Conservation (phyloP, 2,329 filamentous ascomycete genomes). For the Capronia coronata region DNA sequence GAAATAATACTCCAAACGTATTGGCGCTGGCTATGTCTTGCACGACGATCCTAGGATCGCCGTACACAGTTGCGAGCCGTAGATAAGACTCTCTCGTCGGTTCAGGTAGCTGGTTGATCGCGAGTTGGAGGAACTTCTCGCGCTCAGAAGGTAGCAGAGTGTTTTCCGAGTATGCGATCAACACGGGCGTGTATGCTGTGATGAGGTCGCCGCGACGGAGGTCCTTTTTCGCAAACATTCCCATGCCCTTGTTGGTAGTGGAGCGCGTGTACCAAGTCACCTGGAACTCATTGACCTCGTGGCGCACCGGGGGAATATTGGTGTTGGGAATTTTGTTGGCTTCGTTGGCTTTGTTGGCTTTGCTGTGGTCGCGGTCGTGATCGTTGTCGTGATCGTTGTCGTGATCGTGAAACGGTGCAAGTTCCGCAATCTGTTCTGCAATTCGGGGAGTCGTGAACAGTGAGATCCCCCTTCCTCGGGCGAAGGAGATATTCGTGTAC, state of each 20-base stretch:
- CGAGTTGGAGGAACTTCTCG: conserved; percentile 14
- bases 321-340: too few relatives aligned
- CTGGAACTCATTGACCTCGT: too few relatives aligned
- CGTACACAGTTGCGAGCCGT: conserved; percentile 1
- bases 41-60: neutral
- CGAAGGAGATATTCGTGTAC: conserved; percentile 10
- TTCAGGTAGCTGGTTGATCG: conserved; percentile 13
- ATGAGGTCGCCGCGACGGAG: conserved; percentile 8
- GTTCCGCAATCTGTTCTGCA: conserved; percentile 1
- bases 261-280: conserved; percentile 12
- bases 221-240: conserved; percentile 12
- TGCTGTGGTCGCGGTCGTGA: neutral
- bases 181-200: conserved; percentile 15
- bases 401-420: neutral
- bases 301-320: too few relatives aligned
- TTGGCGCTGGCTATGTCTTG: conserved; percentile 21
- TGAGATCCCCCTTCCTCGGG: conserved; percentile 12
- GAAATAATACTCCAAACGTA: conserved; percentile 11
- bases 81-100: conserved; percentile 4
- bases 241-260: conserved; percentile 12
- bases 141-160: conserved; percentile 3
- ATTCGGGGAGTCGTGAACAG: conserved; percentile 18
- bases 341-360: neutral
- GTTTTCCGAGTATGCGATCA: conserved; percentile 16
- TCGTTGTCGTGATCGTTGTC: neutral